phyloP scores from a whole-genome alignment of 352 stramenopile species.

The Pythium myriotylum region DNA sequence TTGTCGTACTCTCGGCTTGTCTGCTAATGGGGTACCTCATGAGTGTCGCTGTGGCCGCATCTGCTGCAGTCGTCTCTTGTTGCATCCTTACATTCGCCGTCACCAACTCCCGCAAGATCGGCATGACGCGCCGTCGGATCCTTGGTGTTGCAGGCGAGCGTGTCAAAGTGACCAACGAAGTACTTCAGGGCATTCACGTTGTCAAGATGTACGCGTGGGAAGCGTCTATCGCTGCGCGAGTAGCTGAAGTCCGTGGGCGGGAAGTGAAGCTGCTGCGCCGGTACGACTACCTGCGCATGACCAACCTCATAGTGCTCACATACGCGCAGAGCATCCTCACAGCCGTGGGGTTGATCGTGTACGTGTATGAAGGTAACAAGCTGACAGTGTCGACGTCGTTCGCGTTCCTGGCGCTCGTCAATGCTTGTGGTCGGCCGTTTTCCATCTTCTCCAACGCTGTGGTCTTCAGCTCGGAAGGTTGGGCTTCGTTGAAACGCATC shows the following conservation, averaged over 20 bases:
- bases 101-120: conserved; percentile 37
- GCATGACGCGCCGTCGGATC: conserved; percentile 35
- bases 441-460: conserved; percentile 39
- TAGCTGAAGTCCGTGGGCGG: conserved; percentile 42
- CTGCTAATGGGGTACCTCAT: conserved; percentile 25
- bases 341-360: conserved; percentile 18
- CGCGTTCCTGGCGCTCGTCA: no score
- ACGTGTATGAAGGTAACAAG: conserved; percentile 19
- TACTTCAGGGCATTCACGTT: conserved; percentile 87
- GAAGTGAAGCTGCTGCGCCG: conserved; percentile 33
- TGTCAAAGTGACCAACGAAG: no score
- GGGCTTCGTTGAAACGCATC: conserved; percentile 37
- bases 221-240: conserved; percentile 35
- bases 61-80: conserved; percentile 28
- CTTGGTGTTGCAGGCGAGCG: conserved; percentile 57
- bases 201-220: conserved; percentile 92
- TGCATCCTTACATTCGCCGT: conserved; percentile 35
- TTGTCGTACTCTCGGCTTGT: conserved; percentile 20
- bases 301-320: conserved; percentile 19
- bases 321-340: conserved; percentile 20
- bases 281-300: no score
- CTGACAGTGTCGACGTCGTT: conserved; percentile 15
- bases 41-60: conserved; percentile 19
- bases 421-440: conserved; percentile 40
- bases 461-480: conserved; percentile 31